Base-by-base conservation (phyloP, 192 early-diverging fungal genomes). In the Coemansia sp. region DNA sequence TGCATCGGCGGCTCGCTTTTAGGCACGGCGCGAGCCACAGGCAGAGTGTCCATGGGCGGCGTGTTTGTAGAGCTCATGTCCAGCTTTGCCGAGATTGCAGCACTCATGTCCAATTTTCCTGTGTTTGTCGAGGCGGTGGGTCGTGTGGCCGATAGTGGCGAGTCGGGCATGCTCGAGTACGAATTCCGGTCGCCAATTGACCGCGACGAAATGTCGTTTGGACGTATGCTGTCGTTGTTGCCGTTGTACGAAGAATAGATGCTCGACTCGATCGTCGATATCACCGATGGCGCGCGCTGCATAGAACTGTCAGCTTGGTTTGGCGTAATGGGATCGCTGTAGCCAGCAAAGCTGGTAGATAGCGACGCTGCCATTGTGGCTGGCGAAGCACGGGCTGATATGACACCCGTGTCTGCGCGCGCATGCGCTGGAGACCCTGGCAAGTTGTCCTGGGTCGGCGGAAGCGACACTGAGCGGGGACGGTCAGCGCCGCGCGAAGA, bases 241-340 rank as follows among this genome's bases (percentile, higher is more conserved):
- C 66, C 78, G 23, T 72, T 64, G 53, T 69, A 66, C 16, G 69
- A 72, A 55, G 78, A 81, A 55, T 72, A 75, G 14, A 75, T 54
- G 63, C 78, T 81, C 5, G 78, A 81, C 56, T 81, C 78, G 56
- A 81, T 81, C 37, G 78, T 81, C 37, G 73, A 81, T 29, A 75
- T 71, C 59, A 71, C 78, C 11, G 78, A 81, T 16, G 78, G 48
- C 47, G 62, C 64, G 22, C 18, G 13, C 56, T 79, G 67, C 32
- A 62, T 41, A 18, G 71, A 78, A 29, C 68, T 22, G 26, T 60
- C 49, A 12, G 73, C 75, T 11, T 56, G 64, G 16, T 78, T 66
- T 27, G 47, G 48, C 1, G 70, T 57, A 9, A 69, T 45, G 16
- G 71, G 63, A 35, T 73, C 71, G 38, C 59, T 64, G 45, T 22